phyloP scores from a whole-genome alignment of 2,329 filamentous ascomycete species.

The Cryphonectria nitschkei region DNA sequence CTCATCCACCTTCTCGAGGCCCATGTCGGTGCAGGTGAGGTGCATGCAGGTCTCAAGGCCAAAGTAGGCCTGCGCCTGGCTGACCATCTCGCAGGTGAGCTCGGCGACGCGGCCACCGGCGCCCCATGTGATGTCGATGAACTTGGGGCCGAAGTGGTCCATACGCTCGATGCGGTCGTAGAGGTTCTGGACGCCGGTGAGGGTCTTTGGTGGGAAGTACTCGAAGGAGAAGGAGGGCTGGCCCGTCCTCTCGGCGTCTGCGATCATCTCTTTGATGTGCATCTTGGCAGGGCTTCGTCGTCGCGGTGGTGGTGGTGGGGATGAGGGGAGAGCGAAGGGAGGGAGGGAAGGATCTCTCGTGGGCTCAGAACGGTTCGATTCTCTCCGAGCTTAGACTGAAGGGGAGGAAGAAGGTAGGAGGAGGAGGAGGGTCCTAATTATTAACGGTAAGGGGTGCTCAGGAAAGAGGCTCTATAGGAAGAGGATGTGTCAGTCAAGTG shows the following conservation, averaged over 20 bases:
- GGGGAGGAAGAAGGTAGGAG: neutral
- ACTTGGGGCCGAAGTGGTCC: slow-evolving; percentile 90
- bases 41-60: slow-evolving; percentile 99
- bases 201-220: slow-evolving; percentile 98
- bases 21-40: slow-evolving; percentile 98
- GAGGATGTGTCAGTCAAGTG: neutral
- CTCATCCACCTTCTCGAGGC: slow-evolving; percentile 84
- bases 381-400: neutral
- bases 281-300: slow-evolving; percentile 57
- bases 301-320: neutral
- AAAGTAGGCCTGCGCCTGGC: slow-evolving; percentile 91
- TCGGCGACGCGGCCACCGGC: slow-evolving; percentile 90
- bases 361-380: neutral
- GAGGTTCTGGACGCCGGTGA: slow-evolving; percentile 96
- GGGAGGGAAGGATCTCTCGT: neutral
- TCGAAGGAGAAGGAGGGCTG: slow-evolving; percentile 97
- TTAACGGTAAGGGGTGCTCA: neutral
- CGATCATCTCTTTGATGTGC: slow-evolving; percentile 94
- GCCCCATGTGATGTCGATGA: slow-evolving; percentile 99
- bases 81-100: slow-evolving; percentile 96
- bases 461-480: neutral
- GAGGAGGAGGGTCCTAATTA: neutral
- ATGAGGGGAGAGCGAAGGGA: neutral
- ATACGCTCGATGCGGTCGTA: slow-evolving; percentile 99
- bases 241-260: slow-evolving; percentile 76